A percentile compares a stretch with the other conserved stretches of the same genome.
These are phyloP conservation scores for Phaffia rhodozyma DNA, from an alignment of 1,284 basidiomycete genomes.

Conservation along the genomic window DNA sequence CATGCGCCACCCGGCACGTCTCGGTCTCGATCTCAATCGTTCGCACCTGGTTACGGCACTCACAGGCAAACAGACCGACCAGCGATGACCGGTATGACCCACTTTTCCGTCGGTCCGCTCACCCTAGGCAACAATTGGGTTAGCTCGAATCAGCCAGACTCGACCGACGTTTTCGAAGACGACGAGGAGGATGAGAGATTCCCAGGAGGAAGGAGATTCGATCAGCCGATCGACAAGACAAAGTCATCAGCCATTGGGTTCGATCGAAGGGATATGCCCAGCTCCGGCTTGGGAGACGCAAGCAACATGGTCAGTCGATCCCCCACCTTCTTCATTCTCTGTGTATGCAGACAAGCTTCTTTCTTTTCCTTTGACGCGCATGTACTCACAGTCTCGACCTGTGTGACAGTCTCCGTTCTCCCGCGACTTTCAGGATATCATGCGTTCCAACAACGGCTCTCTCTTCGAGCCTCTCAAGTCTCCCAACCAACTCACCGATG, in stretches of 20 bases:
- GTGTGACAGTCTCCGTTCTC: slow-evolving; percentile 45
- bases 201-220: neutral
- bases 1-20: slow-evolving; percentile 14
- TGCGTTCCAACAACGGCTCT: slow-evolving; percentile 27
- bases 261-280: neutral
- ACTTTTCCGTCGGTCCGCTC: neutral
- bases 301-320: slow-evolving; percentile 15
- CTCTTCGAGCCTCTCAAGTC: neutral
- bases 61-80: neutral
- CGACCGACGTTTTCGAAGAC: neutral
- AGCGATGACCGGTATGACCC: too few species aligned
- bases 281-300: slow-evolving; percentile 1
- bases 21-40: slow-evolving; percentile 12
- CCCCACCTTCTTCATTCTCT: neutral
- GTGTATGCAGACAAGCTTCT: too few species aligned
- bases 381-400: neutral
- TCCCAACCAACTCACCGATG: slow-evolving; percentile 8
- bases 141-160: neutral
- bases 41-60: slow-evolving; percentile 3
- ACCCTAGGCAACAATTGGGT: neutral
- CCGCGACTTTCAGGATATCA: slow-evolving; percentile 59
- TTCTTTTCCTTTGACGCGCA: neutral
- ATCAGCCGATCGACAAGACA: neutral
- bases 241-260: neutral
- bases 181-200: slow-evolving; percentile 9